Base-by-base conservation (phyloP, 1,284 basidiomycete genomes). In the Xerocomus minutiporus region DNA sequence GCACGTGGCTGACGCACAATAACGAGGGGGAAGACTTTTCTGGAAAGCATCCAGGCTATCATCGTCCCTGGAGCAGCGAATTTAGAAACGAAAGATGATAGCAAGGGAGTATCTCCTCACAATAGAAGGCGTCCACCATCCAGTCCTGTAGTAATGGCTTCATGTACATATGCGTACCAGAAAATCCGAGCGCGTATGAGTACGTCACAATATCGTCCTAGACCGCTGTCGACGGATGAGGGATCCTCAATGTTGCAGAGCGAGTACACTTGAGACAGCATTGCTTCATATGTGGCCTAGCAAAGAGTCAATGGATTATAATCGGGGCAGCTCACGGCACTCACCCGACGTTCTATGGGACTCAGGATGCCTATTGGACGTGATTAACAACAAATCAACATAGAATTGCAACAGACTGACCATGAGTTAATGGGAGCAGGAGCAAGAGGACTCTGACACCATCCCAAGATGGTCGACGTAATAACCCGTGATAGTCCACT, bases 401-500 rank as follows among this genome's bases (percentile, higher is more conserved):
- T 31, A 53, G 28, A 50, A 32, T 35, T 26, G 17, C 17, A 40
- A 50, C 23, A 5, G 45, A 62, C 58, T 34, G 6, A 92, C 91
- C 89, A 69, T 90, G 85, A 38, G 91, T 84, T 38, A 95, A 75
- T 7, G 92, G 92, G 53, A 91, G 71, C 26, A 92, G 71, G 41
- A 95, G 75, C 25, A 94, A 71, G 32, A 95, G 73, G 2, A 83
- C 82, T 36, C 89, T 78, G 28, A 92, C 84, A 11, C 92, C 91
- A 58, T 95, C 93, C 83, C 90, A 89, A 3, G 85, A 81, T 1
- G 91, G 91, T 53, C 83, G 82, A n/a, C 92, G 78, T 64, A 93
- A 74, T 23, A 95, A 70, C 15, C 85, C 86, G 56, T 85, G 82
- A 43, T 84, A 73, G 66, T 95, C 92, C 46, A 95, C 81, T 52